phyloP scores from a whole-genome alignment of 78 protist species.

The Dictyostelium purpureum region DNA sequence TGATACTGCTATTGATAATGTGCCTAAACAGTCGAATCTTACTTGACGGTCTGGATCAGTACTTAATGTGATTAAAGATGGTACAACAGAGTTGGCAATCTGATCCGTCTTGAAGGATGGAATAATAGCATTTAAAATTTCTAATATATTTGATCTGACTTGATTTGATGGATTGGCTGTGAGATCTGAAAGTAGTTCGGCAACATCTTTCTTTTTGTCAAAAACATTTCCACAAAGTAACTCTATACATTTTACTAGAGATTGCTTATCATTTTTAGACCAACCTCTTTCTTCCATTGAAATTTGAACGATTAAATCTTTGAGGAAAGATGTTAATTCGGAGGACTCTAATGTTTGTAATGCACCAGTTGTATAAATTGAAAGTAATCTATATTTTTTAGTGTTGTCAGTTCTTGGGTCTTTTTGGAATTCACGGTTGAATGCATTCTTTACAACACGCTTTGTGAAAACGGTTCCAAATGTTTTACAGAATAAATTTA shows the following conservation, averaged over 20 bases:
- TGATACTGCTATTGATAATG: slow-evolving; percentile 30
- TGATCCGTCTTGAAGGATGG: slow-evolving; percentile 51
- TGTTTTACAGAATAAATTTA: slow-evolving; percentile 13
- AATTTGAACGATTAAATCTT: slow-evolving; percentile 49
- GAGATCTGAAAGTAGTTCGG: slow-evolving; percentile 6
- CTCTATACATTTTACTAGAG: slow-evolving; percentile 47
- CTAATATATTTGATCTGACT: slow-evolving; percentile 62
- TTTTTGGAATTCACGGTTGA: slow-evolving; percentile 43
- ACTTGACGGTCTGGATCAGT: slow-evolving; percentile 69
- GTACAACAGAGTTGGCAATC: slow-evolving; percentile 32
- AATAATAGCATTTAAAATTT: slow-evolving; percentile 38
- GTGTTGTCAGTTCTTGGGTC: neutral
- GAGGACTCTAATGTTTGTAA: slow-evolving; percentile 41
- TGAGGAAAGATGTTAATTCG: slow-evolving; percentile 21
- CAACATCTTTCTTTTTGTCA: slow-evolving; percentile 55
- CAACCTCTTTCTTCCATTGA: slow-evolving; percentile 77
- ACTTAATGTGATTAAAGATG: slow-evolving; percentile 53
- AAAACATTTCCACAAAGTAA: slow-evolving; percentile 56
- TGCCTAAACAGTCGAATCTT: slow-evolving; percentile 35
- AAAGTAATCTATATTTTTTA: slow-evolving; percentile 41
- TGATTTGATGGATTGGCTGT: slow-evolving; percentile 62
- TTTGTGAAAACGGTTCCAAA: slow-evolving; percentile 54
- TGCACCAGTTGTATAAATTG: slow-evolving; percentile 56
- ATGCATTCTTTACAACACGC: slow-evolving; percentile 32
- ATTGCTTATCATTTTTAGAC: slow-evolving; percentile 18